Conservation (phyloP, 768 basidiomycete genomes). For the Trametes cingulata region DNA sequence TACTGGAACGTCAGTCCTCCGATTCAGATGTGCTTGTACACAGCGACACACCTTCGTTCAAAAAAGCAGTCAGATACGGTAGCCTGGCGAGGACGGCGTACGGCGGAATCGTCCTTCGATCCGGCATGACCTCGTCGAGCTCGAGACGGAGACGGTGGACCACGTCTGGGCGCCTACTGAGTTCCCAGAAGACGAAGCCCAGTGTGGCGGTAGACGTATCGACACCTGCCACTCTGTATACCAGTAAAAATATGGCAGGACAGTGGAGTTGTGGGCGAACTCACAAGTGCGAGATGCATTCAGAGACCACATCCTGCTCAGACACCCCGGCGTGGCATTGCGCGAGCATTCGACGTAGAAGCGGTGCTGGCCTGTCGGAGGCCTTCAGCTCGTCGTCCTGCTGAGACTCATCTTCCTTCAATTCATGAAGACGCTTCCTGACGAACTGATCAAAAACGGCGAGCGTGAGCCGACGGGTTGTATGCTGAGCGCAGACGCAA, state of each 20-base stretch:
- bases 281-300: slow-evolving; percentile 2
- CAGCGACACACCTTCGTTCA: not conserved
- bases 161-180: slow-evolving; percentile 64
- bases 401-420: not conserved
- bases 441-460: not conserved
- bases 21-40: too few species aligned
- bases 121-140: slow-evolving; percentile 62
- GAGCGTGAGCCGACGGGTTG: too few species aligned
- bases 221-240: slow-evolving; percentile 61
- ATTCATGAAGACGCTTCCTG: not conserved
- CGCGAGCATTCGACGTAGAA: slow-evolving; percentile 63
- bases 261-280: not conserved
- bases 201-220: slow-evolving; percentile 68
- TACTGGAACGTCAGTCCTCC: too few species aligned
- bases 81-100: slow-evolving; percentile 49
- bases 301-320: not conserved
- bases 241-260: too few species aligned
- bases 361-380: slow-evolving; percentile 49
- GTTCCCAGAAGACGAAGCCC: slow-evolving; percentile 69
- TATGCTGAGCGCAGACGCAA: not conserved
- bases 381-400: not conserved
- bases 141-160: slow-evolving; percentile 62
- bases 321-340: slow-evolving; percentile 43
- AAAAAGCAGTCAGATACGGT: slow-evolving; percentile 36
- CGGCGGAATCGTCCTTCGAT: slow-evolving; percentile 55